phyloP scores from a whole-genome alignment of 169 alveolate genomes.

The Plasmodium cynomolgi region DNA sequence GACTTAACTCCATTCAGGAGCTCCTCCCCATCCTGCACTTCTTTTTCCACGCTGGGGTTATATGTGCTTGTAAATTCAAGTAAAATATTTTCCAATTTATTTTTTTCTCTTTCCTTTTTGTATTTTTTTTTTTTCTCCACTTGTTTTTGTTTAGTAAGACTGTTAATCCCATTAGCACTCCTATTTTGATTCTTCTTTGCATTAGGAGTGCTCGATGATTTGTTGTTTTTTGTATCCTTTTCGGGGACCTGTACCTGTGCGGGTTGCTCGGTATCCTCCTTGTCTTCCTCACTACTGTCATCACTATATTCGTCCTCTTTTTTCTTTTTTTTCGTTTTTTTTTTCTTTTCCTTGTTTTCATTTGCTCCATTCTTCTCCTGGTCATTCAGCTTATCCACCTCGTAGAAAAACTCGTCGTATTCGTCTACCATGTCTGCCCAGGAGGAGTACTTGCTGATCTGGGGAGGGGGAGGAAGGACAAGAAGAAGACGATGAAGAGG shows the following conservation, averaged over 20 bases:
- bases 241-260: neutral
- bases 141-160: neutral
- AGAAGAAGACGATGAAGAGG: no score
- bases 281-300: conserved; percentile 22
- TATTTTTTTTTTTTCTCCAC: neutral
- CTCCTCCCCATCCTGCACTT: neutral
- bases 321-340: conserved; percentile 10
- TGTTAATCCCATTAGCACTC: neutral
- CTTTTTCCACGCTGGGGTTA: neutral
- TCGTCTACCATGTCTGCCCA: conserved; percentile 66
- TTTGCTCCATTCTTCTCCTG: neutral
- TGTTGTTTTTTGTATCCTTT: neutral
- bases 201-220: neutral
- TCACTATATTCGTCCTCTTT: neutral
- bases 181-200: neutral
- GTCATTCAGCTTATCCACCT: conserved; percentile 30
- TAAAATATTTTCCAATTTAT: conserved; percentile 21
- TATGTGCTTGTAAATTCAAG: conserved; percentile 21
- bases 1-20: neutral
- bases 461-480: neutral
- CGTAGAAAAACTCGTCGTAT: conserved; percentile 60
- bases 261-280: neutral
- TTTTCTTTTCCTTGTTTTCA: conserved; percentile 2
- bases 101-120: conserved; percentile 20
- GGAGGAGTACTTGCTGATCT: conserved; percentile 54